phyloP scores from a whole-genome alignment of 495 filamentous ascomycete species.

The Hypoxylon crocopeplum region DNA sequence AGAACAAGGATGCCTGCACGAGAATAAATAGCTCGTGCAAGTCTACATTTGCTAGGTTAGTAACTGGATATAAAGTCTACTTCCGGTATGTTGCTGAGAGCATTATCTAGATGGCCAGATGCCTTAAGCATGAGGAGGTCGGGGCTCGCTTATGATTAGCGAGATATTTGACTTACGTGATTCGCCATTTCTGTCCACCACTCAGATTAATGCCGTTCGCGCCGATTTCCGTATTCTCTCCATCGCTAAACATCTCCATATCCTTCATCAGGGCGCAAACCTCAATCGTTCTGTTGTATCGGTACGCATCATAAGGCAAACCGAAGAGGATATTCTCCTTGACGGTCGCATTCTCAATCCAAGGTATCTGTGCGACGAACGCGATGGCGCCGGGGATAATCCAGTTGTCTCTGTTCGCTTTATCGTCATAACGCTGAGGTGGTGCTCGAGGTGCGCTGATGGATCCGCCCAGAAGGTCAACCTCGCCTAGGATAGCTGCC shows the following conservation, averaged over 20 bases:
- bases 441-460: slow-evolving; percentile 60
- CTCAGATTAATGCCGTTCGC: slow-evolving; percentile 85
- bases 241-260: slow-evolving; percentile 73
- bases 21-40: slow-evolving; percentile 81
- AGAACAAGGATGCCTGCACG: slow-evolving; percentile 79
- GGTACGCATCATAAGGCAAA: slow-evolving; percentile 66
- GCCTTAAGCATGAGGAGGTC: background rate
- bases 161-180: slow-evolving; percentile 55
- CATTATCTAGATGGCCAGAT: background rate
- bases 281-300: slow-evolving; percentile 69
- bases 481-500: slow-evolving; percentile 70
- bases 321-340: slow-evolving; percentile 79
- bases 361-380: slow-evolving; percentile 82
- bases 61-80: background rate
- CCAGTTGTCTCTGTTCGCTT: slow-evolving; percentile 72
- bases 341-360: slow-evolving; percentile 85
- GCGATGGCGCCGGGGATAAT: slow-evolving; percentile 72
- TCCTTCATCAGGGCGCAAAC: slow-evolving; percentile 79
- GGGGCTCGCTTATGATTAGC: background rate
- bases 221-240: slow-evolving; percentile 79
- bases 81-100: background rate
- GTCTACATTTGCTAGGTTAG: slow-evolving; percentile 34
- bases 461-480: slow-evolving; percentile 59
- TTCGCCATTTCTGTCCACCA: slow-evolving; percentile 83
- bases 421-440: slow-evolving; percentile 57